Evolutionary conservation across 768 basidiomycete genomes (phyloP).

Genomic region (Tricholoma flavovirens): DNA sequence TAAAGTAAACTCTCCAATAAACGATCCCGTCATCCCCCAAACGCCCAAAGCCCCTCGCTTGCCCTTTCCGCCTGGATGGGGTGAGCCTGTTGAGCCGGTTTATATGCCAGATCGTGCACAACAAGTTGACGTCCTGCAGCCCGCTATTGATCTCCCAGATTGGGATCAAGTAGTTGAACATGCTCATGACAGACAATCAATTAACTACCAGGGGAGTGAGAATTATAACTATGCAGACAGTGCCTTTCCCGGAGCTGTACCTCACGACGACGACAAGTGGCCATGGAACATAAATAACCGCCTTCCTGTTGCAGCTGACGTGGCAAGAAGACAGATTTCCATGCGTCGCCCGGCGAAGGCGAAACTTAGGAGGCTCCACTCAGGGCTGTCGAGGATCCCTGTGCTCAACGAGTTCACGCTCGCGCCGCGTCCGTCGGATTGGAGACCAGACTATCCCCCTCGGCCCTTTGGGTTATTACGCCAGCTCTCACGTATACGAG

Average conservation of each 20-base stretch:
- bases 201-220: neutral
- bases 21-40: neutral
- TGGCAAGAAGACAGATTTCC: neutral
- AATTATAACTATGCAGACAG: neutral
- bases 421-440: slow-evolving; percentile 12
- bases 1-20: neutral
- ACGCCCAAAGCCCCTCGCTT: too few species aligned
- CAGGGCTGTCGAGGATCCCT: neutral
- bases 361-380: neutral
- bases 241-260: neutral
- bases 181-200: neutral
- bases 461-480: neutral
- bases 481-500: slow-evolving; percentile 3
- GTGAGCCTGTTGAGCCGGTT: neutral
- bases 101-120: neutral
- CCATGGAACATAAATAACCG: neutral
- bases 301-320: neutral
- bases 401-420: slow-evolving; percentile 3
- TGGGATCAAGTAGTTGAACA: neutral
- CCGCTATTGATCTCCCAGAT: neutral
- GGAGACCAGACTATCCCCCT: slow-evolving; percentile 14
- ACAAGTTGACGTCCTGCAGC: neutral
- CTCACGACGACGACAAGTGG: neutral
- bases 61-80: neutral
- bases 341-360: neutral